These are phyloP conservation scores for Flaveria floridana DNA, from an alignment of 140 eudicot species.

Conservation along the genomic window DNA sequence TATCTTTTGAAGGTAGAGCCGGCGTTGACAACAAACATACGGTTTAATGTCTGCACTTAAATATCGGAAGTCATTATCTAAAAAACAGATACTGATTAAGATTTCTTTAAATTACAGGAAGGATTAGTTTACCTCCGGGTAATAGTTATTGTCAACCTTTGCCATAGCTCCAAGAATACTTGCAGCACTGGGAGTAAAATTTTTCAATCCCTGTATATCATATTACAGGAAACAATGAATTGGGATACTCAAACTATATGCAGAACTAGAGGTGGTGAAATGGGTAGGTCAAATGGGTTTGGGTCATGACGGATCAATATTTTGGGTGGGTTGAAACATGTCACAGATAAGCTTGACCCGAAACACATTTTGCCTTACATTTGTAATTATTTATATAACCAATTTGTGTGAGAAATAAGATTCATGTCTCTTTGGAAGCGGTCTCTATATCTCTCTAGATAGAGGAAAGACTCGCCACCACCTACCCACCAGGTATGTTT, in stretches of 20 bases:
- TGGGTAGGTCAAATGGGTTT: background rate
- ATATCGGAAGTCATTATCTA: background rate
- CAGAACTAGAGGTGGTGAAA: background rate
- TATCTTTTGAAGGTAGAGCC: constrained; percentile 72
- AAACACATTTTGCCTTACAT: background rate
- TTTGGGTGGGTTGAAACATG: background rate
- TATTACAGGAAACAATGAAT: background rate
- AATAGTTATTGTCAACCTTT: constrained; percentile 75
- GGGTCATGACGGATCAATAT: background rate
- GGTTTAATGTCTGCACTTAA: constrained; percentile 67
- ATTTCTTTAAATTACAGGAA: background rate
- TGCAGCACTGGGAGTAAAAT: constrained; percentile 75
- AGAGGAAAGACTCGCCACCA: too few species aligned
- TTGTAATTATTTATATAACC: background rate
- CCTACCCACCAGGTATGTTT: too few species aligned
- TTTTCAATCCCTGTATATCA: constrained; percentile 70
- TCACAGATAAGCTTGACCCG: background rate
- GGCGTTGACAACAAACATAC: constrained; percentile 85
- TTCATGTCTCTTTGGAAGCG: background rate
- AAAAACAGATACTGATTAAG: background rate
- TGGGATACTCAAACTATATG: background rate
- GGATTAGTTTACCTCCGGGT: constrained; percentile 66
- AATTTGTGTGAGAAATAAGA: background rate
- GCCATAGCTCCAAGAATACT: constrained; percentile 76
- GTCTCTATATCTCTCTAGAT: too few species aligned